Evolutionary conservation across 352 stramenopile genomes (phyloP), one percentile per base, ranked within the genome.

Genomic region (Globisporangium cystogenes): DNA sequence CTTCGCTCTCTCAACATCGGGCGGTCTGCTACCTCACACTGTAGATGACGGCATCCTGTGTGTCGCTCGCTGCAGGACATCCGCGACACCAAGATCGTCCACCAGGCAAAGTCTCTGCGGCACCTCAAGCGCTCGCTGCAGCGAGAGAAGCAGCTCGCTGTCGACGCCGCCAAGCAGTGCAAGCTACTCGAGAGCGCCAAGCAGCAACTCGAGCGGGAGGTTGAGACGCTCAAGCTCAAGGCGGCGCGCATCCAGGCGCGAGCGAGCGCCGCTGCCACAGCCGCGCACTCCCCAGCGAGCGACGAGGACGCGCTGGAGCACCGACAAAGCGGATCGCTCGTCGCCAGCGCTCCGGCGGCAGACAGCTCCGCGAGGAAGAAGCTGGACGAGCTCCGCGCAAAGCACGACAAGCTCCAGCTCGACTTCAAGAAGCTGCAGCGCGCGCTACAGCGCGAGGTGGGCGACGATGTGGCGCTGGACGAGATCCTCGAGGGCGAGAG

Each of bases 341-440:
- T 14, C 18, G 50, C 20, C 37, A 58, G 43, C 57, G 10, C 11
- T 18, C 36, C 48, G 44, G 43, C 56, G 14, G 8, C 21, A 4
- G 45, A 40, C 27, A 27, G 18, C 2, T 27, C 45, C 1, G 15
- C 64, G 3, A 72, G 68, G 47, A 87, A 87, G 56, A 68, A 80
- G 33, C 79, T 62, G 39, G 79, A 90, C 0, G 82, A 89, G 12
- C 54, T 89, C n/a, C 79, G 79, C 35, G 55, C 57, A 11, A 87
- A 87, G 47, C 72, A 75, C 43, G 57, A 71, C 37, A 71, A 76
- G 15, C 48, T 87, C 15, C 68, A 80, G 24, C 54, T 66, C 5
- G 77, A 90, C 45, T 64, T 90, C 24, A 90, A 90, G 53, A 86
- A 82, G 52, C 81, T 75, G 1, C 82, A 90, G 48, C 79, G 82